Evolutionary conservation across 169 alveolate genomes (phyloP).

Genomic region (Cardiosporidium cionae): DNA sequence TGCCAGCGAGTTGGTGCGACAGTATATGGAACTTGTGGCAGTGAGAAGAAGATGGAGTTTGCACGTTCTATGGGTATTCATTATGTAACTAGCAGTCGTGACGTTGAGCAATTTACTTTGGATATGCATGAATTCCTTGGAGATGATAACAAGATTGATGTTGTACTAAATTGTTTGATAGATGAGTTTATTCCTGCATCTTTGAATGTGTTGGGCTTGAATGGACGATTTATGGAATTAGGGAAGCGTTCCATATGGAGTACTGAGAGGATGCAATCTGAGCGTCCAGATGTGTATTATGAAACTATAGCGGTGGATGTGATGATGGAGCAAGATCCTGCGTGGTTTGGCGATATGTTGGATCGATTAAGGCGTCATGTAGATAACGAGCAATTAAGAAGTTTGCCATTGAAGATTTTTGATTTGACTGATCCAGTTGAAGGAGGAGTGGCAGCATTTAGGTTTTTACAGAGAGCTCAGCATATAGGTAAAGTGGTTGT

Average conservation of each 20-base stretch:
- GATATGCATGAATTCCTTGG: constrained; percentile 23
- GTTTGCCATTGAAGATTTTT: constrained; percentile 28
- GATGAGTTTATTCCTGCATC: constrained; percentile 37
- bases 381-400: constrained; percentile 7
- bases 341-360: constrained; percentile 35
- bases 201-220: constrained; percentile 28
- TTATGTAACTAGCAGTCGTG: constrained; percentile 40
- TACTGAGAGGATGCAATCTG: constrained; percentile 19
- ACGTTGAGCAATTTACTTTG: constrained; percentile 32
- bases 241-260: constrained; percentile 52
- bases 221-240: constrained; percentile 55
- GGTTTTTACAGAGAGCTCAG: constrained; percentile 44
- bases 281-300: constrained; percentile 35
- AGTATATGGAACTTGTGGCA: constrained; percentile 50
- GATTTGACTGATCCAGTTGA: constrained; percentile 14
- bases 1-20: constrained; percentile 50
- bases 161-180: constrained; percentile 44
- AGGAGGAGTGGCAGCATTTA: constrained; percentile 43
- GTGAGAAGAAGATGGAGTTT: constrained; percentile 41
- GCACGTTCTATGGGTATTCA: constrained; percentile 31
- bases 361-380: constrained; percentile 10
- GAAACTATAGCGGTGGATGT: constrained; percentile 36
- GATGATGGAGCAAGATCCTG: constrained; percentile 40
- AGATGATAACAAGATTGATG: constrained; percentile 27
- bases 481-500: constrained; percentile 46